Percentiles rank a stretch among this genome's conserved stretches.
phyloP scores from a whole-genome alignment of 192 early-diverging fungal species.

The Geranomyces michiganensis region DNA sequence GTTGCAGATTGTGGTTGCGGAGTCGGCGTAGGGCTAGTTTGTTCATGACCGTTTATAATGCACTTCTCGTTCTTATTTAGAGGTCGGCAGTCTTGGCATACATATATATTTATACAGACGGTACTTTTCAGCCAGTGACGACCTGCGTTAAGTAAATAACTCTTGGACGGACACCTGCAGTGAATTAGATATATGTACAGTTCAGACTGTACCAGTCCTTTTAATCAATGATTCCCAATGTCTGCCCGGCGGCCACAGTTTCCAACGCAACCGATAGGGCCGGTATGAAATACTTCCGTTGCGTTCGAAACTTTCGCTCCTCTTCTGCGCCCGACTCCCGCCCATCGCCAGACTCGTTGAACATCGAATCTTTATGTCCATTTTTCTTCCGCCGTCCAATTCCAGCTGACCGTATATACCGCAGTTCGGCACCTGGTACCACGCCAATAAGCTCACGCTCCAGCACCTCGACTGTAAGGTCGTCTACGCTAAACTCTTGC shows the following conservation, averaged over 20 bases:
- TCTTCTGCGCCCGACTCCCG: background rate
- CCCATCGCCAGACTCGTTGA: constrained; percentile 4
- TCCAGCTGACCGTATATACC: constrained; percentile 37
- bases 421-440: constrained; percentile 26
- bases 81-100: no score
- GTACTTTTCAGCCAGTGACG: no score
- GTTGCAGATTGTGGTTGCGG: background rate
- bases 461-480: constrained; percentile 7
- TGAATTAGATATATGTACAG: no score
- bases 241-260: constrained; percentile 34
- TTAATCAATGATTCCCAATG: constrained; percentile 24
- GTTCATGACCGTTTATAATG: no score
- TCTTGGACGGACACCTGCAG: no score
- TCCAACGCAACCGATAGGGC: constrained; percentile 27
- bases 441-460: constrained; percentile 29
- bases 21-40: background rate
- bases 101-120: no score
- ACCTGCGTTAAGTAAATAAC: no score
- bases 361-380: background rate
- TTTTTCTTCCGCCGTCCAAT: background rate
- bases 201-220: no score
- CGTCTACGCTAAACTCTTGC: constrained; percentile 24
- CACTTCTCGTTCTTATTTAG: no score
- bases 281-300: constrained; percentile 38
- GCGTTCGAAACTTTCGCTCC: constrained; percentile 24